Evolutionary conservation across 2,329 filamentous ascomycete species (phyloP).

Genomic region (Graphilbum fragrans): DNA sequence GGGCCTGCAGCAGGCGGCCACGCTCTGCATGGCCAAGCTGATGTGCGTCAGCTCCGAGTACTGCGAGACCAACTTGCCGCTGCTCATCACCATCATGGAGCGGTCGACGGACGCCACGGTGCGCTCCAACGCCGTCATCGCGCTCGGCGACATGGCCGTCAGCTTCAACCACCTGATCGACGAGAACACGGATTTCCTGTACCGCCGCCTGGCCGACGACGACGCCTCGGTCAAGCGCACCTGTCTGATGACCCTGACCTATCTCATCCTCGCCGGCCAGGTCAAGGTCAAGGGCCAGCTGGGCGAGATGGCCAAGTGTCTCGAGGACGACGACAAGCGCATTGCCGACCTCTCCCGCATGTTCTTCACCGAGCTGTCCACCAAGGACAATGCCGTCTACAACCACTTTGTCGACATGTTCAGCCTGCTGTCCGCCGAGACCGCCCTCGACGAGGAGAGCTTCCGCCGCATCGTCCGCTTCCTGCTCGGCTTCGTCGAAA

Average conservation of each 20-base stretch:
- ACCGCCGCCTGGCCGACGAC: conserved; percentile 78
- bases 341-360: conserved; percentile 90
- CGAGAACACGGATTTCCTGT: conserved; percentile 97
- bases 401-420: conserved; percentile 99
- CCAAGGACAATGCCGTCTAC: conserved; percentile 97
- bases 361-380: conserved; percentile 97
- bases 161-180: conserved; percentile 99
- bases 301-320: conserved; percentile 97
- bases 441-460: conserved; percentile 68
- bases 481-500: conserved; percentile 90
- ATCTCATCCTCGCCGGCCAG: conserved; percentile 91
- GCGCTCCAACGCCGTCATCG: conserved; percentile 91
- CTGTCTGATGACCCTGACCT: conserved; percentile 96
- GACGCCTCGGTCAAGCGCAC: conserved; percentile 91
- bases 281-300: conserved; percentile 99
- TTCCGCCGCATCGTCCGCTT: conserved; percentile 85
- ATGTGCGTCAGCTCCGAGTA: conserved; percentile 98
- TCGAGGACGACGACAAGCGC: conserved; percentile 89
- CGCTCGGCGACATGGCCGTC: conserved; percentile 96
- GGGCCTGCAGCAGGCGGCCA: conserved; percentile 84
- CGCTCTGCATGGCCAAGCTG: conserved; percentile 88
- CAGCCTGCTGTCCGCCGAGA: conserved; percentile 74
- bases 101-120: conserved; percentile 85
- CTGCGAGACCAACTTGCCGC: conserved; percentile 81
- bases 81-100: conserved; percentile 97